Evolutionary conservation across 2,329 filamentous ascomycete species (phyloP), one percentile per base, ranked within the genome.

Genomic region (Fusarium aywerte): DNA sequence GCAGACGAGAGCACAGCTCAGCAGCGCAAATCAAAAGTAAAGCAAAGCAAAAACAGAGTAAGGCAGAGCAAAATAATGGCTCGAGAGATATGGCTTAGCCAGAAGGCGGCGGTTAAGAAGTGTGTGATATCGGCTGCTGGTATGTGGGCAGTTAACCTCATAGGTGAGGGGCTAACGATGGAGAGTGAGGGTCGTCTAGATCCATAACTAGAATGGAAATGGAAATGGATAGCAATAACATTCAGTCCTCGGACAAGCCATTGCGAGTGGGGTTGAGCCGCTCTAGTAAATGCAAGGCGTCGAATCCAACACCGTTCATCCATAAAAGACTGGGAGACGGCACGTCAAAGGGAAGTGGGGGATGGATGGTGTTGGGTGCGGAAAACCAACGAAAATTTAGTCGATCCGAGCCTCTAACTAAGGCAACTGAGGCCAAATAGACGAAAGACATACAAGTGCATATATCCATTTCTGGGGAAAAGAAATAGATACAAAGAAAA

Each of bases 61-160:
- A 48, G 45, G 31, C 31, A 40, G 35, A 56, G 44, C n/a, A 53
- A 18, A 60, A 44, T 29, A 44, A 61, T 47, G 58, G 44, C 27
- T 32, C 31, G 21, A 53, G 15, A 40, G 56, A 61, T 61, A 65
- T 69, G 57, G 61, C 57, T 70, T 61, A 58, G 27, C 50, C 21
- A 40, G 42, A 56, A 58, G 58, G 47, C 57, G 59, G 59, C 51
- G 65, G 58, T 55, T 68, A 58, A 65, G 51, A 63, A 51, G 69
- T 72, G 69, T 72, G 65, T 62, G 51, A 72, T 72, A 61, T 58
- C 50, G 62, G 54, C 53, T 67, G 66, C 56, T 61, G 55, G 56
- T 67, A 71, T 69, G 68, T 67, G 68, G 68, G 65, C 65, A 70
- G 58, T 71, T 48, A 71, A 72, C 60, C 45, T 71, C 69, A 71